A percentile compares a stretch with the other conserved stretches of the same genome.
These are phyloP conservation scores for Coniochaeta sp. DNA, from an alignment of 2,329 filamentous ascomycete species.

Conservation along the genomic window DNA sequence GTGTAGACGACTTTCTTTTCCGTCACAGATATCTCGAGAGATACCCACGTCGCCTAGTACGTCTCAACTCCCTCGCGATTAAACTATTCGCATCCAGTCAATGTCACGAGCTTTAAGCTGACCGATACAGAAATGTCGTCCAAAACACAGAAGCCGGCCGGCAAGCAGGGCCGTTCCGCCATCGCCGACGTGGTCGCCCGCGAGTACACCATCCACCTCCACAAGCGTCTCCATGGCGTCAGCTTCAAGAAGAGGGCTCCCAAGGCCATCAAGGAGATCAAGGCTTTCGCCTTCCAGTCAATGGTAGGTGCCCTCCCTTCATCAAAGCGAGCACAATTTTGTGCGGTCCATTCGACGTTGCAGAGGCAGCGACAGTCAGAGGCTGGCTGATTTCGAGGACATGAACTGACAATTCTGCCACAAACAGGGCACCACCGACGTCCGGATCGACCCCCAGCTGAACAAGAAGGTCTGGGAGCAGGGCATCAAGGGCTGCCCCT, in stretches of 20 bases:
- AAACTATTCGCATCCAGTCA: conserved; percentile 1
- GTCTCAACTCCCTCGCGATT: conserved; percentile 8
- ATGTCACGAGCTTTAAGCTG: conserved; percentile 13
- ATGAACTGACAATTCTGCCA: conserved; percentile 7
- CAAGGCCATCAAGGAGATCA: conserved; percentile 99
- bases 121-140: conserved; percentile 53
- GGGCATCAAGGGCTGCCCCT: conserved; percentile 97
- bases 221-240: conserved; percentile 98
- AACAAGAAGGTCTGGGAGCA: conserved; percentile 99
- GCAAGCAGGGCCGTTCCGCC: conserved; percentile 75
- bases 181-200: conserved; percentile 98
- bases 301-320: conserved; percentile 63
- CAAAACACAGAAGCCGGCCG: conserved; percentile 56
- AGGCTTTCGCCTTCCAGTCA: conserved; percentile 81
- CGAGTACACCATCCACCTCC: conserved; percentile 99
- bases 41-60: conserved; percentile 23
- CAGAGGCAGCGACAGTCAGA: neutral
- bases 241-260: conserved; percentile 99
- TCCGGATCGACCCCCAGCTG: conserved; percentile 95
- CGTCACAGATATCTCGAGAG: conserved; percentile 18
- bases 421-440: conserved; percentile 81
- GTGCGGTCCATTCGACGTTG: conserved; percentile 1
- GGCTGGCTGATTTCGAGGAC: conserved; percentile 4
- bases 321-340: neutral
- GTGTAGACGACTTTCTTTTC: conserved; percentile 10